A percentile compares a stretch with the other conserved stretches of the same genome.
Conservation (phyloP, 306 rosid species). For the Trichosanthes cucumerina region DNA sequence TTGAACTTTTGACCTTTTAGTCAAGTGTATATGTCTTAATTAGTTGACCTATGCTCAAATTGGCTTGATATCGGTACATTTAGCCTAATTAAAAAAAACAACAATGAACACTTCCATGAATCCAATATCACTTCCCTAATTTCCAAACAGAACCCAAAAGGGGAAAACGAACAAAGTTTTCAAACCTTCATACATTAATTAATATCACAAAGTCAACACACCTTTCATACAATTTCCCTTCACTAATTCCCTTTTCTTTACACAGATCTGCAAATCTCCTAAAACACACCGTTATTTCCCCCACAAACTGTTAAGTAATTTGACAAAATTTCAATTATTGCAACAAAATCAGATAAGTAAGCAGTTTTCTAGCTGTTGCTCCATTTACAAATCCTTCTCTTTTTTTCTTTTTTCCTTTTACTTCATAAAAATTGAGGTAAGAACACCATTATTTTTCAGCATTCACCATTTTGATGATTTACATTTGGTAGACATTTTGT, state of each 20-base stretch:
- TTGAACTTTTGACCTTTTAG: too few relatives aligned
- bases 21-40: too few relatives aligned
- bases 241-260: neutral
- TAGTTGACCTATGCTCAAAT: too few relatives aligned
- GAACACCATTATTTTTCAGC: neutral
- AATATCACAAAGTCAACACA: conserved; percentile 2
- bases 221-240: neutral
- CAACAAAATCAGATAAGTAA: neutral
- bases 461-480: conserved; percentile 90
- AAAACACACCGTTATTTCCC: neutral
- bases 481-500: conserved; percentile 54
- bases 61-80: too few relatives aligned
- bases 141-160: neutral
- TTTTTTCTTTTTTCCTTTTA: neutral
- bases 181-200: neutral
- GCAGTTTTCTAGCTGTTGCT: neutral
- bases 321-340: conserved; percentile 6
- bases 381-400: neutral
- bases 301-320: neutral
- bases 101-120: neutral
- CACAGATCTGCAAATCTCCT: conserved; percentile 5
- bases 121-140: neutral
- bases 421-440: neutral
- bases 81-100: neutral
- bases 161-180: neutral